Percentiles rank a stretch among this genome's conserved stretches.
Conservation (phyloP, 129 eudicot genomes). For the Chrysanthemum lavandulifolium region DNA sequence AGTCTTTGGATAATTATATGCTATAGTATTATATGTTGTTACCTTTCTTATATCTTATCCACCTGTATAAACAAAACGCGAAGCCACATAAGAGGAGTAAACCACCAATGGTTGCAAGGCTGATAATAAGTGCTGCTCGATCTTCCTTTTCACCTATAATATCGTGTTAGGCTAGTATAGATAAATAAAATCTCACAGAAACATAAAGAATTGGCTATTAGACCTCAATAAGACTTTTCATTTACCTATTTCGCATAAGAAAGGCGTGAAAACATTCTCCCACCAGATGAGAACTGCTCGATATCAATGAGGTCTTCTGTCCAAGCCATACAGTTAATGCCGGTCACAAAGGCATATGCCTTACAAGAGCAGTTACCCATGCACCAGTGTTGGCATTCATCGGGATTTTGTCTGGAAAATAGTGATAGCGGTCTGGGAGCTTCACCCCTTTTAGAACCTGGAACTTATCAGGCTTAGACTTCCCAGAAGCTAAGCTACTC, state of each 20-base stretch:
- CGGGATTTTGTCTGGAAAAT: no score
- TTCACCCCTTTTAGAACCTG: slow-evolving; percentile 16
- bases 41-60: slow-evolving; percentile 30
- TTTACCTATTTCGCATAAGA: slow-evolving; percentile 36
- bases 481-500: slow-evolving; percentile 15
- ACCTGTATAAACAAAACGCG: slow-evolving; percentile 14
- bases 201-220: background rate
- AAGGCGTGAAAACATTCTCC: slow-evolving; percentile 39
- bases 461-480: slow-evolving; percentile 31
- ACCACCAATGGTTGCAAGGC: slow-evolving; percentile 21
- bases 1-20: background rate
- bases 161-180: background rate
- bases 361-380: slow-evolving; percentile 38
- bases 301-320: slow-evolving; percentile 30
- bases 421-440: slow-evolving; percentile 28
- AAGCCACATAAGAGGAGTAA: slow-evolving; percentile 18
- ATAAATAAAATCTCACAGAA: background rate
- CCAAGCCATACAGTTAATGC: slow-evolving; percentile 43
- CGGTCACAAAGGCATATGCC: slow-evolving; percentile 38
- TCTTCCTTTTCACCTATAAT: background rate
- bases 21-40: background rate
- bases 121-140: background rate
- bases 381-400: slow-evolving; percentile 30
- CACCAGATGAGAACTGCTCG: slow-evolving; percentile 24
- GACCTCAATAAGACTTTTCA: no score